Conservation (phyloP, 2,329 filamentous ascomycete species). For the Chrysoporthe deuterocubensis region DNA sequence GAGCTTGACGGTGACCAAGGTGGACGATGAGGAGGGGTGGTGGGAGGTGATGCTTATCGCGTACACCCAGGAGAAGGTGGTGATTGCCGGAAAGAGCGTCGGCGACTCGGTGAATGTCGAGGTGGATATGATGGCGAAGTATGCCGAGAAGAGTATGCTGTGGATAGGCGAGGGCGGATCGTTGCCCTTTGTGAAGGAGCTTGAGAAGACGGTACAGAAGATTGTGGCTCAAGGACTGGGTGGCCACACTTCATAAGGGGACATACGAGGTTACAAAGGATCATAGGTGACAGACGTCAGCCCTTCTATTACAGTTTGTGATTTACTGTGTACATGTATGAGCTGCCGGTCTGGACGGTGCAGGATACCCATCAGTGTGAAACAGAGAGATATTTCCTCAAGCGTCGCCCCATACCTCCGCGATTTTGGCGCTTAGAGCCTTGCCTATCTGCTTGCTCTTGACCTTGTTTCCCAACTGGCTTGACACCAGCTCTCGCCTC, state of each 20-base stretch:
- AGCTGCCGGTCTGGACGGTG: neutral
- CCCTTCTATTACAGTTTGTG: neutral
- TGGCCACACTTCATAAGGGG: constrained; percentile 26
- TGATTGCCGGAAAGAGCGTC: constrained; percentile 75
- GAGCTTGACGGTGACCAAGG: constrained; percentile 87
- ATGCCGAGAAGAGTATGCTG: constrained; percentile 85
- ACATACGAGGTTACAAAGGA: neutral
- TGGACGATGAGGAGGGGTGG: constrained; percentile 78
- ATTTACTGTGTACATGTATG: constrained; percentile 1
- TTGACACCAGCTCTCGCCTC: constrained; percentile 63
- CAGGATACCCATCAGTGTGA: neutral
- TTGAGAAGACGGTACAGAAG: constrained; percentile 74
- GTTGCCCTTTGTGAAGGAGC: constrained; percentile 66
- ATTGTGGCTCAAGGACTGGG: constrained; percentile 73
- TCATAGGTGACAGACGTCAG: neutral
- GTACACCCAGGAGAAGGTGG: constrained; percentile 92
- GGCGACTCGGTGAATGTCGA: constrained; percentile 90
- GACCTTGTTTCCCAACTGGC: constrained; percentile 60
- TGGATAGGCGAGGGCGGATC: constrained; percentile 68
- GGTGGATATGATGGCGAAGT: constrained; percentile 87
- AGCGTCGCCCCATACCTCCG: constrained; percentile 70
- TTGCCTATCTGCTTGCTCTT: constrained; percentile 72
- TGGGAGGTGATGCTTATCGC: constrained; percentile 98
- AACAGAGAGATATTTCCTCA: constrained; percentile 34
- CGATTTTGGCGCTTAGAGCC: constrained; percentile 68